phyloP scores from a whole-genome alignment of 306 rosid species.

The Begonia peltatifolia region DNA sequence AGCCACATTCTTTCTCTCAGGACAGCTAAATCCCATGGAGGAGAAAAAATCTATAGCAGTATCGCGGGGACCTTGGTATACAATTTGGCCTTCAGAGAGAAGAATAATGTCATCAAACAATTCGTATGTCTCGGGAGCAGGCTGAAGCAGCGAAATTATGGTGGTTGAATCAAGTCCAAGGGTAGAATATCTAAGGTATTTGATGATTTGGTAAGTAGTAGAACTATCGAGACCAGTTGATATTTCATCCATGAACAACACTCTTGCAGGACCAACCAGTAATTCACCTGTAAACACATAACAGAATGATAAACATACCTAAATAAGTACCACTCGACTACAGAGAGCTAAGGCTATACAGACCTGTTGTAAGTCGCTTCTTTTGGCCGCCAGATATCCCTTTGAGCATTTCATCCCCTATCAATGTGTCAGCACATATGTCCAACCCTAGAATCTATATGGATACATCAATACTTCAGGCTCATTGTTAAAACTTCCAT shows the following conservation, averaged over 20 bases:
- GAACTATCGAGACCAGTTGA: constrained; percentile 96
- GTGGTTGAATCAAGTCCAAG: constrained; percentile 80
- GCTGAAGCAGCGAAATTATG: constrained; percentile 89
- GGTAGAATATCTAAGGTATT: constrained; percentile 83
- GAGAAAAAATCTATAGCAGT: constrained; percentile 63
- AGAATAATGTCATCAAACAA: constrained; percentile 92
- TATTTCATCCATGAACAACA: constrained; percentile 95
- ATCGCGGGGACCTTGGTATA: constrained; percentile 83
- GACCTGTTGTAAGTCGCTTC: constrained; percentile 98
- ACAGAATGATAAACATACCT: constrained; percentile 15
- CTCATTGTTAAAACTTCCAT: constrained; percentile 5
- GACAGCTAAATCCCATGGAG: constrained; percentile 83
- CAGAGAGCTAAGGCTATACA: constrained; percentile 4
- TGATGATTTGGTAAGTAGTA: constrained; percentile 83
- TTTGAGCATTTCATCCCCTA: constrained; percentile 98
- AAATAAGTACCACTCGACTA: constrained; percentile 11
- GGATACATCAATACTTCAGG: constrained; percentile 39
- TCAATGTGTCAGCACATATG: constrained; percentile 93
- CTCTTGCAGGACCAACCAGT: constrained; percentile 95
- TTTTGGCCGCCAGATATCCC: constrained; percentile 99
- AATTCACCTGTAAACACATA: constrained; percentile 63
- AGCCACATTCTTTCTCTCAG: constrained; percentile 86
- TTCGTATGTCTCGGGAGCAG: constrained; percentile 97
- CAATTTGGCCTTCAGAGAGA: constrained; percentile 88
- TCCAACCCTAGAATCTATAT: constrained; percentile 99